These are phyloP conservation scores for Alternaria panax DNA, from an alignment of 2,329 filamentous ascomycete genomes.

Conservation along the genomic window DNA sequence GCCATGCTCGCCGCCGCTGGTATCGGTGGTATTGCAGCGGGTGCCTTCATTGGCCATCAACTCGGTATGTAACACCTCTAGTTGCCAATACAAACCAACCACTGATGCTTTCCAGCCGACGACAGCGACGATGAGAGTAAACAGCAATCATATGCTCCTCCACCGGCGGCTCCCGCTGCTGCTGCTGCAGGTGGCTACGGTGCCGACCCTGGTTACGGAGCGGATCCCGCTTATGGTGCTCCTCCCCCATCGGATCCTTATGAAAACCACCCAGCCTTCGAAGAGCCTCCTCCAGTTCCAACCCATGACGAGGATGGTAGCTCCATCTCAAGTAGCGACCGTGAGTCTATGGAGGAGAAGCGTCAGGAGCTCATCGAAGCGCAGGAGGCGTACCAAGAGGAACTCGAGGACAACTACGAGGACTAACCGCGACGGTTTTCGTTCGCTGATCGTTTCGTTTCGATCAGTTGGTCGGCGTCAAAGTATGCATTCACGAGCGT, in stretches of 20 bases:
- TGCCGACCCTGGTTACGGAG: constrained; percentile 19
- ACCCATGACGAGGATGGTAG: constrained; percentile 54
- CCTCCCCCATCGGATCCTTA: constrained; percentile 26
- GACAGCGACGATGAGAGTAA: constrained; percentile 39
- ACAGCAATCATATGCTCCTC: constrained; percentile 25
- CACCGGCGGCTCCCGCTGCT: constrained; percentile 24
- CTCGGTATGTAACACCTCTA: constrained; percentile 55
- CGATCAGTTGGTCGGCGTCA: not conserved
- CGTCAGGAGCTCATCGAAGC: constrained; percentile 62
- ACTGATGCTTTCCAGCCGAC: constrained; percentile 35
- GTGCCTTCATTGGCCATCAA: constrained; percentile 64
- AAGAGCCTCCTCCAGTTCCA: constrained; percentile 46
- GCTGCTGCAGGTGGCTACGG: constrained; percentile 19
- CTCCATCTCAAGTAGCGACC: constrained; percentile 48
- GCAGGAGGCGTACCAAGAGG: constrained; percentile 60
- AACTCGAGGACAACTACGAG: constrained; percentile 46
- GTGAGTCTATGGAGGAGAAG: constrained; percentile 60
- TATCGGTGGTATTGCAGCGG: constrained; percentile 66
- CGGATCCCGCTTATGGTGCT: constrained; percentile 19
- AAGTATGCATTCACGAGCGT: not conserved
- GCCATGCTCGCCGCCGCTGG: constrained; percentile 64
- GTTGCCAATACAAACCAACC: not conserved
- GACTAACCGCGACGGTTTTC: constrained; percentile 13
- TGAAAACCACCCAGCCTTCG: constrained; percentile 23
- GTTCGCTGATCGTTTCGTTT: not conserved